Conservation (phyloP, 805 yeast species). For the Kazachstania psychrophila region DNA sequence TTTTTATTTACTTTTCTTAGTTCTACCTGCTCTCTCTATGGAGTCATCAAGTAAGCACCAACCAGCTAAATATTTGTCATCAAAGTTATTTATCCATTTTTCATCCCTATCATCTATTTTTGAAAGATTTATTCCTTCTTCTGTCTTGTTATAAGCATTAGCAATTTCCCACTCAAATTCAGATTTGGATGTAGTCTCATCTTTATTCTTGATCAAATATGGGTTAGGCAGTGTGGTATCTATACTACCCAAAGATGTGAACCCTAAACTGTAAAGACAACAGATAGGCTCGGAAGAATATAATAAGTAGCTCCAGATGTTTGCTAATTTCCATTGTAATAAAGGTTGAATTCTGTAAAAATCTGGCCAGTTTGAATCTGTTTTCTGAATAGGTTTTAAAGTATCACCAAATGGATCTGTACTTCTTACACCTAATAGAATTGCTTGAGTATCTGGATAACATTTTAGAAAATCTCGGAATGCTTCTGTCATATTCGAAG, state of each 20-base stretch:
- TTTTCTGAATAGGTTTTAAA: conserved; percentile 52
- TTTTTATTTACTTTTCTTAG: conserved; percentile 7
- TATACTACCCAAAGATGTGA: conserved; percentile 81
- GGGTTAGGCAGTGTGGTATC: conserved; percentile 69
- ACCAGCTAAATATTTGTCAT: conserved; percentile 20
- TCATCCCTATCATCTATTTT: conserved; percentile 9
- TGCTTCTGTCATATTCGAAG: conserved; percentile 48
- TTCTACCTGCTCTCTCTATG: conserved; percentile 29
- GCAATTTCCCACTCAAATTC: conserved; percentile 23
- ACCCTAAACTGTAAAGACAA: conserved; percentile 68
- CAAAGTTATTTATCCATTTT: conserved; percentile 3
- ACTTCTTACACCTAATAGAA: conserved; percentile 79
- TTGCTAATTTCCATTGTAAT: conserved; percentile 74
- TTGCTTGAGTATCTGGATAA: conserved; percentile 52
- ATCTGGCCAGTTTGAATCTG: conserved; percentile 88
- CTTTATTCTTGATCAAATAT: conserved; percentile 28
- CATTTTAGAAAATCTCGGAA: conserved; percentile 49
- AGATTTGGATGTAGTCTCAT: neutral
- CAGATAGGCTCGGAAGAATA: conserved; percentile 60
- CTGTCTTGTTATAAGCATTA: conserved; percentile 10
- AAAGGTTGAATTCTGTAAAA: conserved; percentile 83
- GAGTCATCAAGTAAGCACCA: conserved; percentile 28
- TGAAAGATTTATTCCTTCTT: conserved; percentile 7
- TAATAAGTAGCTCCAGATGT: conserved; percentile 76
- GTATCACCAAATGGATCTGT: conserved; percentile 75